phyloP scores from a whole-genome alignment of 2,329 filamentous ascomycete species.

The Ophiostoma quercus region DNA sequence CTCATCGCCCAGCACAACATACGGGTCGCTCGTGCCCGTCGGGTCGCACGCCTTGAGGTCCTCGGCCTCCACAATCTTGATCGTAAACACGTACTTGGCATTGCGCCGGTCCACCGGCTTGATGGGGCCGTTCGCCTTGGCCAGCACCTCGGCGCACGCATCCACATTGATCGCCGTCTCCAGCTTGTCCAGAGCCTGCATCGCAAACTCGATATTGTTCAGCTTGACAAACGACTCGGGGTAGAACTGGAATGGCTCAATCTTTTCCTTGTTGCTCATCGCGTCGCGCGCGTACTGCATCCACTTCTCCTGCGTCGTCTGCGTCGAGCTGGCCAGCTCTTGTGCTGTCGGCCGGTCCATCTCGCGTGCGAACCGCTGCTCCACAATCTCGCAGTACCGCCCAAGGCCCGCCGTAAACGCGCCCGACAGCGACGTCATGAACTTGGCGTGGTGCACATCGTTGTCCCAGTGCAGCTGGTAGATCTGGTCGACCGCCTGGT shows the following conservation, averaged over 20 bases:
- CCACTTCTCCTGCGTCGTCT: conserved; percentile 86
- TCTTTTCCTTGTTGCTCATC: conserved; percentile 84
- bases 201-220: conserved; percentile 95
- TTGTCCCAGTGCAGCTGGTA: conserved; percentile 86
- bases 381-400: conserved; percentile 85
- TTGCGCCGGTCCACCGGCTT: conserved; percentile 59
- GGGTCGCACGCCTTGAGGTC: conserved; percentile 98
- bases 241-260: conserved; percentile 95
- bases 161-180: conserved; percentile 90
- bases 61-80: conserved; percentile 97
- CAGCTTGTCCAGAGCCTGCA: conserved; percentile 83
- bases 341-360: conserved; percentile 90
- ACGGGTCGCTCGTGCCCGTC: conserved; percentile 89
- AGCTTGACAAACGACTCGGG: conserved; percentile 87
- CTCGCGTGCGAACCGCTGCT: conserved; percentile 77
- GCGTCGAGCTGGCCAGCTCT: conserved; percentile 70
- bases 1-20: conserved; percentile 93
- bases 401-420: conserved; percentile 77
- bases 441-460: conserved; percentile 87
- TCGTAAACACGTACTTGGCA: conserved; percentile 93
- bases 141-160: conserved; percentile 75
- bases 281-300: conserved; percentile 91
- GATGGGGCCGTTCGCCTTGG: conserved; percentile 64
- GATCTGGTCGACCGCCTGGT: conserved; percentile 83
- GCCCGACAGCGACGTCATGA: conserved; percentile 90